Evolutionary conservation across 306 rosid genomes (phyloP), one percentile per base, ranked within the genome.

Genomic region (Ormosia emarginata): DNA sequence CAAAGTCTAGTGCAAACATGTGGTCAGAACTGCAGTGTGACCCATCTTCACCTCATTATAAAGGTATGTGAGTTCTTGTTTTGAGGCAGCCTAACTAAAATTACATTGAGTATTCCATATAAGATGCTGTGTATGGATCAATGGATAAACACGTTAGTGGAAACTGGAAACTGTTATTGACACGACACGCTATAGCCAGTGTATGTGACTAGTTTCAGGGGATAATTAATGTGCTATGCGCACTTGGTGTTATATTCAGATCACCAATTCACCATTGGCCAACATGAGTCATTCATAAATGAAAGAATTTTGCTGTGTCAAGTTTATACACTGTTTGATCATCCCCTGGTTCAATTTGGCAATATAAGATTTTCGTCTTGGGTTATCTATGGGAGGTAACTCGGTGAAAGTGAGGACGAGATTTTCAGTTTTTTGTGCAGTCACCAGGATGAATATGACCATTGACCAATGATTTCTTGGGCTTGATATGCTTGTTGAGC

Each of bases 21-120:
- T 86, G 91, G 93, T 76, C 91, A 0, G 90, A 92, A 76, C 7
- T 83, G 15, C 83, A 82, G 0, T 75, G 86, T 75, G 90, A 86
- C 37, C 88, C 82, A 3, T 80, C 89, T 18, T 81, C 89, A 3
- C 82, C 94, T 37, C 66, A 75, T 82, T 89, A 86, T 77, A 80
- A 65, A 80, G 92, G 97, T 89, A 86, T 62, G 64, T 24, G 32
- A 55, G 3, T 43, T 69, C 33, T 70, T 67, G 59, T 43, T 47
- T 34, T 18, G 7, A 17, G 13, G 56, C 66, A 47, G 40, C 15
- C 9, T 61, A 76, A 33, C 10, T 8, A 57, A 14, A 46, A 39
- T 82, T 62, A 41, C 36, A 58, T 40, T 40, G 49, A 67, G 43
- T 56, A 9, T 59, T 75, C 57, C 17, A 67, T 67, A 14, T 41